Base-by-base conservation (phyloP, 1,284 basidiomycete species). In the Irpex rosettiformis region DNA sequence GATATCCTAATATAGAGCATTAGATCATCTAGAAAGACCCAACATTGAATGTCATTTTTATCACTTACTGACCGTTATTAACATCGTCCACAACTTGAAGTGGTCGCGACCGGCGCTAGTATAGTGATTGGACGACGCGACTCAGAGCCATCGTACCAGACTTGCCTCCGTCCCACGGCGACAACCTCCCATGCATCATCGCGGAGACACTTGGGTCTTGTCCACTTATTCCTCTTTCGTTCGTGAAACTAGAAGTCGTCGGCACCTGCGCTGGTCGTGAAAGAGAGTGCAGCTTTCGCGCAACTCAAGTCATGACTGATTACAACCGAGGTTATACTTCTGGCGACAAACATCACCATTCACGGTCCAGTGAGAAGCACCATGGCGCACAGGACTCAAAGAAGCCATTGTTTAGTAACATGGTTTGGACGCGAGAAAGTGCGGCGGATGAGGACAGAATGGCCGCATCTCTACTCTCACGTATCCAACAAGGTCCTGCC, bases 381-480 rank as follows among this genome's bases (percentile, higher is more conserved):
- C 16, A 47, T 16, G 18, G 11, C 1, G 48, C 22, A 29, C n/a
- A 51, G 21, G 25, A 51, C 3, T 27, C 24, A 11, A 25, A 29
- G 13, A 51, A 25, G 13, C 48, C 24, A 16, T 28, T 51, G 25
- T 51, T 27, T 18, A 8, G n/a, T 13, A 51, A 51, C 11, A 11
- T 51, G 7, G 10, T 18, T 3, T 55, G 54, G 54, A 55, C 24
- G 13, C 18, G 42, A 21, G 27, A 55, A 22, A 29, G 11, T 28
- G 42, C 29, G 3, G 51, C 40, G 21, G 43, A 52, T 22, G 28
- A 52, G 27, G 56, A 57, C 28, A 30, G 33, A 11, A 4, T 45
- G 25, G 49, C 45, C 21, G 40, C 37, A 13, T 57, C 56, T 2
- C 30, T 57, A 24, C 56, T 57, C 13, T 27, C 56, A 13, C 56